Base-by-base conservation (phyloP, 768 basidiomycete genomes). In the Asterophora lycoperdoides region DNA sequence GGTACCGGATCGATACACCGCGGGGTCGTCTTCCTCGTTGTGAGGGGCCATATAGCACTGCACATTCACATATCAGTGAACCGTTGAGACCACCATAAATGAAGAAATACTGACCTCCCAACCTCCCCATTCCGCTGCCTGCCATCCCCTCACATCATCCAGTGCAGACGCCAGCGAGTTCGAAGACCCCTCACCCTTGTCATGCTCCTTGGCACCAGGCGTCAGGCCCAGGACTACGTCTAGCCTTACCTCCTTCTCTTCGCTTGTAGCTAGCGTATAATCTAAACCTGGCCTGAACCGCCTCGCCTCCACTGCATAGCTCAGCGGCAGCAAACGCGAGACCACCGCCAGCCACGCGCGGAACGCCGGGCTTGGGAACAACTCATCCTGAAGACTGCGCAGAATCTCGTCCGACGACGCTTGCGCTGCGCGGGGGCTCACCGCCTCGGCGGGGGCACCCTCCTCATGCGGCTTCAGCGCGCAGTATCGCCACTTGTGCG, bases 11-110 rank as follows among this genome's bases (percentile, higher is more conserved):
- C 92, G 86, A 64, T 95, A 98, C 13, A 96, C 86, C 1, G 94
- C 92, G 11, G 93, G 93, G 64, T 98, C 94, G 54, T 95, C 93
- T 60, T 92, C 91, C 57, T 90, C 93, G 53, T 94, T 86, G 55
- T 95, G 92, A 35, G 91, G 89, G 1, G 93, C 89, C 80, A 96
- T 88, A 66, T 97, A 98, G 62, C 93, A 93, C 86, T 92, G 53
- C 7, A 23, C 23, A 23, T 54, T 43, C 39, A 41, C 10, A 19
- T 41, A 17, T 35, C 14, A 43, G 43, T 46, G 26, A 54, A 17
- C 14, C 44, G 43, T n/a, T n/a, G 20, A 48, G 19, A 43, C 32
- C 47, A 26, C 32, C 48, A 15, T 38, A 37, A 52, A 44, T 33
- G 52, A 47, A 46, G 41, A 49, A 39, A 46, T 33, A 62, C 76